phyloP scores from a whole-genome alignment of 257 asterid genomes.

The Paulownia fortunei region DNA sequence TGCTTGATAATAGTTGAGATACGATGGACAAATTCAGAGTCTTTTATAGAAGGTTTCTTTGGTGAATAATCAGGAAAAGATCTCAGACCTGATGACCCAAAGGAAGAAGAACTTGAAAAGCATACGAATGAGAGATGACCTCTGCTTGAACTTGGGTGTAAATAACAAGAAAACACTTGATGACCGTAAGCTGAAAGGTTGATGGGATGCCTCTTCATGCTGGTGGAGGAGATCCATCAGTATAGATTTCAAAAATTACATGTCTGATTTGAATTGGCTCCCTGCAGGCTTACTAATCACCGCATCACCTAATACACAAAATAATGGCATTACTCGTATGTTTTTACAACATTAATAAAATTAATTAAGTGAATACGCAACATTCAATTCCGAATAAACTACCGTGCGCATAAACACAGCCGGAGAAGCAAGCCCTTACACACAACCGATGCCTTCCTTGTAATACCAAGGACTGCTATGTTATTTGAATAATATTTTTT shows the following conservation, averaged over 20 bases:
- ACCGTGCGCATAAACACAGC: not conserved
- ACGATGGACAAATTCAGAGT: constrained; percentile 69
- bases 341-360: not conserved
- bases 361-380: not conserved
- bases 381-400: not conserved
- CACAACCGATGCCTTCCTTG: not conserved
- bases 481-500: too few relatives aligned
- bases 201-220: constrained; percentile 66
- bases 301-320: constrained; percentile 48
- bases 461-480: not conserved
- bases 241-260: constrained; percentile 31
- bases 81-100: constrained; percentile 46
- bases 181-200: constrained; percentile 44
- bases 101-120: constrained; percentile 43
- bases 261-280: constrained; percentile 30
- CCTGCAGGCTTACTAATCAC: constrained; percentile 41
- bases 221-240: constrained; percentile 63
- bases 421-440: constrained; percentile 1
- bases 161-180: constrained; percentile 40
- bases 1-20: constrained; percentile 78
- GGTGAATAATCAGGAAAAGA: constrained; percentile 89
- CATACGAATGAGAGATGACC: constrained; percentile 37
- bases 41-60: constrained; percentile 73
- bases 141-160: constrained; percentile 39
- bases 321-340: not conserved